Evolutionary conservation across 2,329 filamentous ascomycete species (phyloP), one percentile per base, ranked within the genome.

Genomic region (Coniochaeta pulveracea): DNA sequence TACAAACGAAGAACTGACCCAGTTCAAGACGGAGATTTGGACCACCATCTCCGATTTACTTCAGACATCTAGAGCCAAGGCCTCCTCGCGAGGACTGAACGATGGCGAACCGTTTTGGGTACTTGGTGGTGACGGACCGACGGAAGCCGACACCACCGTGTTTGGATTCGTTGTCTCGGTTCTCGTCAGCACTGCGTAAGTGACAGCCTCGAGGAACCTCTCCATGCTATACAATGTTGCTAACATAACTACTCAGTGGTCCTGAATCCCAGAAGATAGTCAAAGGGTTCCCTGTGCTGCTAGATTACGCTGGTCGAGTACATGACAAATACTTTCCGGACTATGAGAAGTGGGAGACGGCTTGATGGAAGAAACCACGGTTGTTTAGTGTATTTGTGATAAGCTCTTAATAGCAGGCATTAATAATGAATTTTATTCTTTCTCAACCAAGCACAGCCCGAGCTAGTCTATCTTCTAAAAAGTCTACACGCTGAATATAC

Each of bases 281-380:
- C 4, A 58, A 51, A 37, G 47, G 49, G 3, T 66, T 65, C 38
- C 66, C 70, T 1, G 53, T 55, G 0, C 36, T 76, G 9, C 24
- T 70, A 8, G 68, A 75, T 3, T 79, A 78, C 49, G 72, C 69
- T 3, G 44, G 45, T 23, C 59, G 66, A 36, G 73, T 80, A 26
- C 71, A 76, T 44, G 50, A 61, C 29, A 37, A 40, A 4, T 76
- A 71, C 43, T 79, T 80, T 41, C 59, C 67, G 0, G 72, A 79
- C 22, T 77, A 77, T 43, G 54, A 64, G 37, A 45, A 46, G 19
- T 59, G 60, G 54, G 35, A 34, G 14, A n/a, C n/a, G n/a, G n/a
- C n/a, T n/a, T n/a, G 47, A 11, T 33, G n/a, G n/a, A n/a, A n/a
- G n/a, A n/a, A n/a, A n/a, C n/a, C n/a, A n/a, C n/a, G n/a, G n/a